A percentile compares a stretch with the other conserved stretches of the same genome.
Evolutionary conservation across 2,329 filamentous ascomycete genomes (phyloP).

Genomic region (Passalora sequoiae): DNA sequence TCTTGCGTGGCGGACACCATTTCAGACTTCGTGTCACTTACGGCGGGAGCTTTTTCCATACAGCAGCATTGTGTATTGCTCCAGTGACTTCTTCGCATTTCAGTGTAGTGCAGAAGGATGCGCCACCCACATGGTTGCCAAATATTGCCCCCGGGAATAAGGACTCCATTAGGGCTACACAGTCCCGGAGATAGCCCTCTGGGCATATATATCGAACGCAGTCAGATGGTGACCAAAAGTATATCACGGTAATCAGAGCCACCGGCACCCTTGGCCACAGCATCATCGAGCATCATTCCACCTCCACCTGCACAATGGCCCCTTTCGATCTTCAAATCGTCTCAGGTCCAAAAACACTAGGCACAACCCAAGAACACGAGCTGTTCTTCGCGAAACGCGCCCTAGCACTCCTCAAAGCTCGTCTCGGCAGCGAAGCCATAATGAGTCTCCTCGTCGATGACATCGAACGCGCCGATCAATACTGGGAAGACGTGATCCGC

Average conservation of each 20-base stretch:
- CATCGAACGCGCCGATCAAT: conserved; percentile 5
- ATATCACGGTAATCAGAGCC: no score
- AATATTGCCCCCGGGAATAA: conserved; percentile 4
- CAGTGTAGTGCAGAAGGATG: not conserved
- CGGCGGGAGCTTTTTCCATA: no score
- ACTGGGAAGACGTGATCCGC: not conserved
- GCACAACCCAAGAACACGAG: conserved; percentile 7
- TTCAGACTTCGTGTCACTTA: no score
- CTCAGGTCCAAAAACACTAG: conserved; percentile 6
- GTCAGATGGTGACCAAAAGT: no score
- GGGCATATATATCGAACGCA: not conserved
- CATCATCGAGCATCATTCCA: no score
- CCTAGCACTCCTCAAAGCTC: conserved; percentile 10
- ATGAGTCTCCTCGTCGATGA: conserved; percentile 8
- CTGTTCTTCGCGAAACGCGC: conserved; percentile 12
- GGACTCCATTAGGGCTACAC: conserved; percentile 3
- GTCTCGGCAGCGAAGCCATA: conserved; percentile 7
- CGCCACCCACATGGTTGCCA: not conserved
- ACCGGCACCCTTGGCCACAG: no score
- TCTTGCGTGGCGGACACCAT: no score
- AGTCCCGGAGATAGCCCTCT: not conserved
- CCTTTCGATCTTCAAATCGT: not conserved
- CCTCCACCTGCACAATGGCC: not conserved
- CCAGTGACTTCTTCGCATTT: no score
- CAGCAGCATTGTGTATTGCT: no score